Conservation (phyloP, 192 early-diverging fungal species). For the Pilaira anomala region DNA sequence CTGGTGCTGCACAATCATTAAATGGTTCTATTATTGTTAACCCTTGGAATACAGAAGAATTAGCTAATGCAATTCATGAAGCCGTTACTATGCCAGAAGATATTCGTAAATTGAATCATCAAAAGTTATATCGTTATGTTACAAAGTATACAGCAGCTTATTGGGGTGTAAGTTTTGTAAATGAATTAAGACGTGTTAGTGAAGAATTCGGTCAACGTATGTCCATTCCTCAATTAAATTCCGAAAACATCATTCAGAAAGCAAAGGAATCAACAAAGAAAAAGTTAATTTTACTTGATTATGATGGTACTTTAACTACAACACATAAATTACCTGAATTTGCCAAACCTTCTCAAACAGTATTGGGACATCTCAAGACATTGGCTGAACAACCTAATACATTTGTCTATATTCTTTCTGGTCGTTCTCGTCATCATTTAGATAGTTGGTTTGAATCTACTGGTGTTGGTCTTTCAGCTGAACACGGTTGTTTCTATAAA, state of each 20-base stretch:
- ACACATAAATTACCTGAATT: slow-evolving; percentile 89
- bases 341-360: slow-evolving; percentile 75
- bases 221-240: slow-evolving; percentile 56
- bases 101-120: slow-evolving; percentile 75
- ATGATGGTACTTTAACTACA: slow-evolving; percentile 93
- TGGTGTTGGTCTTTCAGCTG: slow-evolving; percentile 89
- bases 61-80: slow-evolving; percentile 82
- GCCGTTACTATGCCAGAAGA: slow-evolving; percentile 92
- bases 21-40: slow-evolving; percentile 98
- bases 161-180: slow-evolving; percentile 95
- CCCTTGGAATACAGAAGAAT: slow-evolving; percentile 98
- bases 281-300: slow-evolving; percentile 89
- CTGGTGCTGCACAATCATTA: slow-evolving; percentile 96
- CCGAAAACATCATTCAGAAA: slow-evolving; percentile 47
- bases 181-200: slow-evolving; percentile 73
- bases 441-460: slow-evolving; percentile 88
- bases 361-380: slow-evolving; percentile 65
- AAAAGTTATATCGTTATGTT: slow-evolving; percentile 92
- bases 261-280: slow-evolving; percentile 60
- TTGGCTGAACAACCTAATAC: slow-evolving; percentile 78
- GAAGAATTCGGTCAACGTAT: slow-evolving; percentile 65
- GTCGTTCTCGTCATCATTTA: slow-evolving; percentile 84
- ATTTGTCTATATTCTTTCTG: slow-evolving; percentile 94
- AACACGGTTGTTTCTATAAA: slow-evolving; percentile 97
- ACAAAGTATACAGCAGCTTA: slow-evolving; percentile 95